phyloP scores from a whole-genome alignment of 2,329 filamentous ascomycete species.

The Chrysoporthe austroafricana region DNA sequence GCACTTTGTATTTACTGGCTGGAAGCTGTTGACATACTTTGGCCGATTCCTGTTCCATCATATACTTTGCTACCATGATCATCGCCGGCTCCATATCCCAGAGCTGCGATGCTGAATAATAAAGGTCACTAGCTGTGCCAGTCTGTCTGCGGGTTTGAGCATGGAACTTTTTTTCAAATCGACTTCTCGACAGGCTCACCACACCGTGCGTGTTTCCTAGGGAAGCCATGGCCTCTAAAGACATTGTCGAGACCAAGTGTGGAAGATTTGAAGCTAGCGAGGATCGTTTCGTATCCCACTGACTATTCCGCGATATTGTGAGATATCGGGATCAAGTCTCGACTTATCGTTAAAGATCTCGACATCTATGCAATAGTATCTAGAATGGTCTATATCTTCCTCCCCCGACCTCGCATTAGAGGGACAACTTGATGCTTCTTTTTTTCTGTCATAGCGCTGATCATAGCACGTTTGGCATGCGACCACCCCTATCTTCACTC shows the following conservation, averaged over 20 bases:
- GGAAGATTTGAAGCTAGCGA: neutral
- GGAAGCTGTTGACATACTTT: neutral
- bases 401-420: neutral
- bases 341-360: neutral
- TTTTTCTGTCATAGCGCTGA: neutral
- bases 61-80: no score
- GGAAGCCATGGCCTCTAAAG: neutral
- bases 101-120: neutral
- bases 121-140: neutral
- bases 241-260: neutral
- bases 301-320: neutral
- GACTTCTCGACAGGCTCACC: neutral
- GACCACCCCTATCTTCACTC: neutral
- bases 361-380: neutral
- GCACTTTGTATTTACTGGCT: neutral
- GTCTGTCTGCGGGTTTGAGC: neutral
- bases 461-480: neutral
- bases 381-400: neutral
- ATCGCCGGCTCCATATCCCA: neutral
- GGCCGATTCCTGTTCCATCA: neutral
- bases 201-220: neutral
- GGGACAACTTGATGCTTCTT: neutral
- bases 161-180: neutral
- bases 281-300: neutral
- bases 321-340: neutral